phyloP scores from a whole-genome alignment of 2,329 filamentous ascomycete species.

The Aspergillus pseudoviridinutans region DNA sequence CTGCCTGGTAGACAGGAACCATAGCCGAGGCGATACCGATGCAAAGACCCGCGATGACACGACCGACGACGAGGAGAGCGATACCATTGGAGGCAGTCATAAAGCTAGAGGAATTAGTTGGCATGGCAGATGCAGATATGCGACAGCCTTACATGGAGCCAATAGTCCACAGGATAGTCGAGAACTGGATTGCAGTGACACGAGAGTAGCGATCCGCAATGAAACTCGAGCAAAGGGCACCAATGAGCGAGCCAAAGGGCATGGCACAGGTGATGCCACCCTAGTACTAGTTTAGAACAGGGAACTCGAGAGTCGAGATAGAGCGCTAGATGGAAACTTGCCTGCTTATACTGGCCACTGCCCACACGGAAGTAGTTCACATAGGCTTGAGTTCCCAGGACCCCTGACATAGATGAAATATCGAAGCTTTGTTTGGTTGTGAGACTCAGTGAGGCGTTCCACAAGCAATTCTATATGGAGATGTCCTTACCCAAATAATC shows the following conservation, averaged over 20 bases:
- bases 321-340: not conserved
- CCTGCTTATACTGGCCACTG: constrained; percentile 17
- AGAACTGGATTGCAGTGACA: constrained; percentile 48
- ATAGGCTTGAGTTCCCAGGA: constrained; percentile 15
- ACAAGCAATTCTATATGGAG: not conserved
- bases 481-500: not conserved
- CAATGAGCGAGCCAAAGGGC: constrained; percentile 35
- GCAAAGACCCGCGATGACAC: constrained; percentile 65
- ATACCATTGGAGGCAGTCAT: constrained; percentile 61
- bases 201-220: constrained; percentile 51
- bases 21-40: constrained; percentile 70
- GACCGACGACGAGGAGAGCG: constrained; percentile 65
- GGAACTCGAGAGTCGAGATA: not conserved
- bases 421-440: too few relatives aligned
- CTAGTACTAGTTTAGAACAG: constrained; percentile 14
- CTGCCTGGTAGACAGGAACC: constrained; percentile 66
- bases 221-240: constrained; percentile 49
- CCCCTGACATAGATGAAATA: constrained; percentile 1
- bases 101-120: constrained; percentile 43
- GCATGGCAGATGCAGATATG: too few relatives aligned
- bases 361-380: constrained; percentile 17
- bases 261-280: constrained; percentile 37
- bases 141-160: constrained; percentile 11
- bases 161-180: constrained; percentile 47
- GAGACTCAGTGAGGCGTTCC: too few relatives aligned